phyloP scores from a whole-genome alignment of 2,329 filamentous ascomycete genomes.

The Exophiala spinifera region DNA sequence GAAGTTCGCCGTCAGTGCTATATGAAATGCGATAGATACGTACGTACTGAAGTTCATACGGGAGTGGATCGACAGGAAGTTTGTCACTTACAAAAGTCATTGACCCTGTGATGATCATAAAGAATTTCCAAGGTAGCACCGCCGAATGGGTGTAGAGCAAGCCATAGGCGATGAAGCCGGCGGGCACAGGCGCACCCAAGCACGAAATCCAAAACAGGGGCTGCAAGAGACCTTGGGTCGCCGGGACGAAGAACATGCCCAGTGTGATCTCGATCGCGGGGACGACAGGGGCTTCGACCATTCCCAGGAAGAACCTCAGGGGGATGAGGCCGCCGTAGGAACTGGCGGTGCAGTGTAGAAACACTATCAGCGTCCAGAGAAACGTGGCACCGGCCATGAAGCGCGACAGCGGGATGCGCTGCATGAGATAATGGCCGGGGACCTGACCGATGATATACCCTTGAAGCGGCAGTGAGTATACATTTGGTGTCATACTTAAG shows the following conservation, averaged over 20 bases:
- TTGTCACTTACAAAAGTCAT: constrained; percentile 33
- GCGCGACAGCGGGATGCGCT: constrained; percentile 39
- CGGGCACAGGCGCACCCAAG: constrained; percentile 40
- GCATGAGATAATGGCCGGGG: constrained; percentile 44
- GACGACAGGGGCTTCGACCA: constrained; percentile 54
- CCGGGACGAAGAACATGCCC: constrained; percentile 43
- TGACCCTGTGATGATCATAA: constrained; percentile 41
- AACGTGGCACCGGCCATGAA: constrained; percentile 34
- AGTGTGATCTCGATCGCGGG: constrained; percentile 48
- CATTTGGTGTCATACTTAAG: too few relatives aligned
- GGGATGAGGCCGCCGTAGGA: constrained; percentile 49
- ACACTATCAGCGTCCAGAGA: constrained; percentile 38
- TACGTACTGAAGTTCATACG: too few relatives aligned
- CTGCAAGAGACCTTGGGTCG: constrained; percentile 34
- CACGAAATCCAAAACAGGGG: constrained; percentile 41
- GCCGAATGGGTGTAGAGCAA: constrained; percentile 38
- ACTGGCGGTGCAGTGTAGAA: constrained; percentile 38
- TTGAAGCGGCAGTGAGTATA: too few relatives aligned
- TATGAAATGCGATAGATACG: too few relatives aligned
- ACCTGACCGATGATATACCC: constrained; percentile 40
- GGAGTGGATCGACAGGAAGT: too few relatives aligned
- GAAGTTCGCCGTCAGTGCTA: too few relatives aligned
- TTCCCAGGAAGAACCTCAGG: constrained; percentile 54
- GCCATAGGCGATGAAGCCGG: constrained; percentile 43
- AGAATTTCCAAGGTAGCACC: constrained; percentile 35